phyloP scores from a whole-genome alignment of 192 early-diverging fungal species.

The Entomortierella parvispora region DNA sequence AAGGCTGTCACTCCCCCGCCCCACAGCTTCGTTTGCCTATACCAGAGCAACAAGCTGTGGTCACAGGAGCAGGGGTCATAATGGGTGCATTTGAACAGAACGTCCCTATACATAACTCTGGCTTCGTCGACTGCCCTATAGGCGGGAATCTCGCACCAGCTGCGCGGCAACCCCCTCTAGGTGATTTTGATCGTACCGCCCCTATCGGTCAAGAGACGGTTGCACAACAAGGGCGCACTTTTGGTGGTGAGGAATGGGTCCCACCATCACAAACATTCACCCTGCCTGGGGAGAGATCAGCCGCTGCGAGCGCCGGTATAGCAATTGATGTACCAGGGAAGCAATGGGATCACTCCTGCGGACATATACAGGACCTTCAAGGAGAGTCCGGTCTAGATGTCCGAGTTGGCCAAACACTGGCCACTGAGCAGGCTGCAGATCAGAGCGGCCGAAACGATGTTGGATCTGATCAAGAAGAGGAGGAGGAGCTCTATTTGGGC shows the following conservation, averaged over 20 bases:
- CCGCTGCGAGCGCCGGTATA: too few relatives aligned
- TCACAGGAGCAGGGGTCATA: constrained; percentile 12
- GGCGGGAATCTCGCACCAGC: not conserved
- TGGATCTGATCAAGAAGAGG: constrained; percentile 32
- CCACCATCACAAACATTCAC: not conserved
- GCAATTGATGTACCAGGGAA: too few relatives aligned
- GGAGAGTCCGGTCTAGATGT: constrained; percentile 12
- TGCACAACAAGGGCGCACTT: constrained; percentile 15
- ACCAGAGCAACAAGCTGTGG: constrained; percentile 1
- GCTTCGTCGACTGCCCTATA: constrained; percentile 11
- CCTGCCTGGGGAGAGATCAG: not conserved
- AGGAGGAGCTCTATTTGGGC: constrained; percentile 28
- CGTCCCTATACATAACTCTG: constrained; percentile 15
- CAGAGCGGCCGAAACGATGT: constrained; percentile 50
- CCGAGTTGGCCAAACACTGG: constrained; percentile 16
- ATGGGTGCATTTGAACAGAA: not conserved
- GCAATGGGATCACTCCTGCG: too few relatives aligned
- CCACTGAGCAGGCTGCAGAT: constrained; percentile 44
- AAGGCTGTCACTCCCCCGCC: constrained; percentile 12
- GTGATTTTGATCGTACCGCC: constrained; percentile 30
- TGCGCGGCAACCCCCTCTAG: constrained; percentile 9
- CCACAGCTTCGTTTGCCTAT: constrained; percentile 1
- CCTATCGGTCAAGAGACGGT: constrained; percentile 42
- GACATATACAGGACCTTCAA: constrained; percentile 7
- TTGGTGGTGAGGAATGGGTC: not conserved